These are phyloP conservation scores for Scedosporium aurantiacum DNA, from an alignment of 2,329 filamentous ascomycete genomes.

Conservation along the genomic window DNA sequence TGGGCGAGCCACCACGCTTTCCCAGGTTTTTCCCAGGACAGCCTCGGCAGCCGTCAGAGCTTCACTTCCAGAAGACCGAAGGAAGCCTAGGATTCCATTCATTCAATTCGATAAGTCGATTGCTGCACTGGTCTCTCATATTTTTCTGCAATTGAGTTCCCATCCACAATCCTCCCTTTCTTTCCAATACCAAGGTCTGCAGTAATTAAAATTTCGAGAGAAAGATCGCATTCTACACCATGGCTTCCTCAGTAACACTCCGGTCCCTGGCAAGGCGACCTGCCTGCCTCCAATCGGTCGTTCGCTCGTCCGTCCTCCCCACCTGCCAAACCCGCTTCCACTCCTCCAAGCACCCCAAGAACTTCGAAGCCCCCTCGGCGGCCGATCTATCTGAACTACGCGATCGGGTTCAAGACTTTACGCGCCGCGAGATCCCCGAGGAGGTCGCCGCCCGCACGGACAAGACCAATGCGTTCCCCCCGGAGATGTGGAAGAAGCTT, in stretches of 20 bases:
- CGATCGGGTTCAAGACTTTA: constrained; percentile 80
- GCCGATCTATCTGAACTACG: constrained; percentile 71
- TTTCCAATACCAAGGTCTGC: not conserved
- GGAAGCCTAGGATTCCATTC: constrained; percentile 6
- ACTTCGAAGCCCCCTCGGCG: constrained; percentile 56
- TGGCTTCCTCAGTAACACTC: constrained; percentile 15
- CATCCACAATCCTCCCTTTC: not conserved
- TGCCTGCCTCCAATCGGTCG: constrained; percentile 13
- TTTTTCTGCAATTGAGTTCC: not conserved
- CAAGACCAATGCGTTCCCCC: constrained; percentile 75
- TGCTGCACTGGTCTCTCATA: not conserved
- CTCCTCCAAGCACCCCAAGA: constrained; percentile 51
- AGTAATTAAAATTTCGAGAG: not conserved
- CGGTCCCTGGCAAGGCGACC: constrained; percentile 17
- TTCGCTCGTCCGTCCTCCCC: constrained; percentile 18
- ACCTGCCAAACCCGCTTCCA: constrained; percentile 26
- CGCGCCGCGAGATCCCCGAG: constrained; percentile 74
- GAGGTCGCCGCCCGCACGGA: constrained; percentile 77
- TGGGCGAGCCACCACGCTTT: constrained; percentile 7
- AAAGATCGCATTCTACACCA: not conserved
- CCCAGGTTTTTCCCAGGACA: constrained; percentile 7
- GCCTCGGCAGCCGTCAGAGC: too few relatives aligned
- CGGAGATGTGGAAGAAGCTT: constrained; percentile 86
- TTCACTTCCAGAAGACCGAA: too few relatives aligned
- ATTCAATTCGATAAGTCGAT: too few relatives aligned